phyloP scores from a whole-genome alignment of 345 rosid species.

The Lagerstroemia speciosa region DNA sequence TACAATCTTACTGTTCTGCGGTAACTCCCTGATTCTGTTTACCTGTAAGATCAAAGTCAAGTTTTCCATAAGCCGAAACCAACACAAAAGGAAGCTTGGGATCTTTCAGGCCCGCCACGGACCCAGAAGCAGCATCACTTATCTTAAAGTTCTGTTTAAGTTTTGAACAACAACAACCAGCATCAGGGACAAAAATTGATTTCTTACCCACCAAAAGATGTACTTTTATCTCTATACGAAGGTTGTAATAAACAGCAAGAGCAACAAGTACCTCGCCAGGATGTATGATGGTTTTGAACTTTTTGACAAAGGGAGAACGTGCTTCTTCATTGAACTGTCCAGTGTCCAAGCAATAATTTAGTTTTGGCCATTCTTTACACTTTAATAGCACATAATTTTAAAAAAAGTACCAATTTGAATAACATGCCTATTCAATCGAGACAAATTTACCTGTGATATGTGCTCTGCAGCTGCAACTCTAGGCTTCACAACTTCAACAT shows the following conservation, averaged over 20 bases:
- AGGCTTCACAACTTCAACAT: conserved; percentile 75
- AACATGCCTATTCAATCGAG: neutral
- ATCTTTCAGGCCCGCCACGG: neutral
- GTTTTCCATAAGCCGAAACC: neutral
- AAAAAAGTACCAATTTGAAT: neutral
- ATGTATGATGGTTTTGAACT: conserved; percentile 54
- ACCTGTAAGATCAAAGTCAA: conserved; percentile 28
- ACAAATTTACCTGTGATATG: conserved; percentile 53
- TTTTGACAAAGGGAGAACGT: conserved; percentile 58
- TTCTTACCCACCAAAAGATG: too few relatives aligned
- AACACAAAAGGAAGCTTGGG: neutral
- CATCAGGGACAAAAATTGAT: neutral
- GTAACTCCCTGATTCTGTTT: conserved; percentile 64
- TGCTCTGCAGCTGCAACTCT: conserved; percentile 91
- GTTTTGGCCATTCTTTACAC: neutral
- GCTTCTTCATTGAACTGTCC: conserved; percentile 56
- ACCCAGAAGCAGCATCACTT: too few relatives aligned
- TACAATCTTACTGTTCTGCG: conserved; percentile 54
- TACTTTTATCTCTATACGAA: neutral
- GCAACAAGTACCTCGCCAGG: conserved; percentile 51
- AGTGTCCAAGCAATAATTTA: conserved; percentile 15
- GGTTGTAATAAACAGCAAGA: neutral
- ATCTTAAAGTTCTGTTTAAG: too few relatives aligned
- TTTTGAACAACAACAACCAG: neutral
- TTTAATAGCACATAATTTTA: neutral